Evolutionary conservation across 208 protist species (phyloP), one percentile per base, ranked within the genome.

Genomic region (Porcisia deanei): DNA sequence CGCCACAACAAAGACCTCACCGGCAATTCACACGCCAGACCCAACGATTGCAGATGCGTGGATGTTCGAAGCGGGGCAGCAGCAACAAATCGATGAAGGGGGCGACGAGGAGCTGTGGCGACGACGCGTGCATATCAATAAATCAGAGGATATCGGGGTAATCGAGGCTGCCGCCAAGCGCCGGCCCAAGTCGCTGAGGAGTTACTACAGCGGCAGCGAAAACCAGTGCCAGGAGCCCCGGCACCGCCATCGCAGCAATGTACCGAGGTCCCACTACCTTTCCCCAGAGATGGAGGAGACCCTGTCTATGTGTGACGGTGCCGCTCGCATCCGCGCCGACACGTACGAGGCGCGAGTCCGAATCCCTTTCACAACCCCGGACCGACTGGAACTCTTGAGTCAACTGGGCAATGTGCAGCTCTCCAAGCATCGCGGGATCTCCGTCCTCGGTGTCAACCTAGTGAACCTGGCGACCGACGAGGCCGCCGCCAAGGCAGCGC

Each of bases 281-380:
- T 78, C 78, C 39, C 39, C 8, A 14, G 78, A 79, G 55, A 76
- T 69, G 71, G 71, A 75, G 60, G 66, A 79, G 39, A 71, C 74
- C 53, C 54, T 88, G 10, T 58, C 73, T 37, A 81, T 75, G 70
- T 85, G 80, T 41, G 81, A 86, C 14, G 84, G 77, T 53, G 52
- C 65, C 72, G 74, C 75, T 9, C 71, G 58, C 45, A 63, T 90
- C 43, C 61, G 80, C 5, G 63, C 66, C 0, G 71, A 79, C 53
- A 85, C 70, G 55, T 71, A 66, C 60, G 81, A 78, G 25, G 84
- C 79, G 30, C 77, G 80, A 45, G 73, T 95, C 41, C 60, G 69
- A 37, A 85, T 93, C 69, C 91, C 91, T 6, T 93, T 87, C 71
- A 95, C 88, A 61, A 95, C 91, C 0, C 80, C 80, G 47, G 77